phyloP scores from a whole-genome alignment of 805 yeast species.

The Zygosaccharomyces bailii region DNA sequence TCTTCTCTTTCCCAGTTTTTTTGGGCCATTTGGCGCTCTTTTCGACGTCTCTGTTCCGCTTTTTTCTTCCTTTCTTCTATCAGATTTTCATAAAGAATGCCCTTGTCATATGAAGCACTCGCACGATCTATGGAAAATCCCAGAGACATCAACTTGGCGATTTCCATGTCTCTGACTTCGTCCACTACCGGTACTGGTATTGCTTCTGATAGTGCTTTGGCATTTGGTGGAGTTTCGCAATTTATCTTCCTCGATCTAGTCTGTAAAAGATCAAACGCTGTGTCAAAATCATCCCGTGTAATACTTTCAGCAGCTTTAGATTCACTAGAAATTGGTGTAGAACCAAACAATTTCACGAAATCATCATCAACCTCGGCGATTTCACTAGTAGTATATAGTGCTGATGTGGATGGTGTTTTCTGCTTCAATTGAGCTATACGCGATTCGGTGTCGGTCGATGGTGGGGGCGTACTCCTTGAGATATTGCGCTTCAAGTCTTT shows the following conservation, averaged over 20 bases:
- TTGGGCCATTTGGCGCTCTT: background rate
- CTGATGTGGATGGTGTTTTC: background rate
- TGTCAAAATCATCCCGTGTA: constrained; percentile 21
- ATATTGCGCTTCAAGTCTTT: background rate
- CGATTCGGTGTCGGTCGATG: background rate
- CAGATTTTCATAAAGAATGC: constrained; percentile 27
- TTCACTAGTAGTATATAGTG: background rate
- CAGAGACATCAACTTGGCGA: constrained; percentile 35
- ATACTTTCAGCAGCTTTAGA: background rate
- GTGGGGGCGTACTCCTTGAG: background rate
- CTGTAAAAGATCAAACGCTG: constrained; percentile 24
- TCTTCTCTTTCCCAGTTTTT: background rate
- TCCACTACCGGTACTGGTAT: constrained; percentile 23
- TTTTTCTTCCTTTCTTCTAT: constrained; percentile 6
- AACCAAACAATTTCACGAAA: constrained; percentile 24
- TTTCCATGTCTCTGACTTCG: constrained; percentile 36
- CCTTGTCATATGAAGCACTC: constrained; percentile 22
- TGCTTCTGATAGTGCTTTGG: background rate
- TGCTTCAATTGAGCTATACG: background rate
- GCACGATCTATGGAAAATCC: constrained; percentile 28
- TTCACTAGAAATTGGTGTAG: background rate
- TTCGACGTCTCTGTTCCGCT: background rate
- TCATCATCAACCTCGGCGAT: constrained; percentile 17
- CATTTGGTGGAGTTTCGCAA: background rate
- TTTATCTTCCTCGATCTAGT: background rate